phyloP scores from a whole-genome alignment of 2,329 filamentous ascomycete species.

The Escovopsis sp. region DNA sequence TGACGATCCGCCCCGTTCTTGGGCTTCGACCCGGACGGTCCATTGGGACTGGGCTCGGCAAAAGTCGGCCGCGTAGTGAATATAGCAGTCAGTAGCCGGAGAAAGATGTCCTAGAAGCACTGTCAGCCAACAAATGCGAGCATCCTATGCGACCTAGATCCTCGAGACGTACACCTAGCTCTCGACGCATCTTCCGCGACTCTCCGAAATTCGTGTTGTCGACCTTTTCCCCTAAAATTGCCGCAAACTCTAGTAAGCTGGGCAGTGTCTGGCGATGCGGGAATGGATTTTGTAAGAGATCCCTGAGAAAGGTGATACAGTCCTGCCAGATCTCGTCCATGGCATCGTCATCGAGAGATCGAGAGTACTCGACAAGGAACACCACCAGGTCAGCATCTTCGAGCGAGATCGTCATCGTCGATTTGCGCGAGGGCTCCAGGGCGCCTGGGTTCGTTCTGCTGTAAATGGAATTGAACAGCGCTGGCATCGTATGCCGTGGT shows the following conservation, averaged over 20 bases:
- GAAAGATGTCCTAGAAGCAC: slow-evolving; percentile 61
- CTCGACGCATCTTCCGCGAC: slow-evolving; percentile 78
- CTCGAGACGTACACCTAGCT: slow-evolving; percentile 55
- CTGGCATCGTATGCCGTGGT: slow-evolving; percentile 82
- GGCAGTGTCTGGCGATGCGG: slow-evolving; percentile 86
- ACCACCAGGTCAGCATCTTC: slow-evolving; percentile 71
- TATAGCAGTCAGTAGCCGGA: slow-evolving; percentile 77
- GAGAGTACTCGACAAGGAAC: slow-evolving; percentile 82
- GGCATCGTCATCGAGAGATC: slow-evolving; percentile 84
- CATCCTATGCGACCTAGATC: not conserved
- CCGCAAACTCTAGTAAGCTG: slow-evolving; percentile 73
- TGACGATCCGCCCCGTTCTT: slow-evolving; percentile 23
- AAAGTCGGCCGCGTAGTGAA: slow-evolving; percentile 80
- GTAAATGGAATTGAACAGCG: slow-evolving; percentile 91
- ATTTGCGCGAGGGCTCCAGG: slow-evolving; percentile 66
- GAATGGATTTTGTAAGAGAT: slow-evolving; percentile 84
- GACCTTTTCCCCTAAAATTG: slow-evolving; percentile 83
- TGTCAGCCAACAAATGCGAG: not conserved
- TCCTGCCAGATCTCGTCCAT: slow-evolving; percentile 98
- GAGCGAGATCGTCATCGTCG: slow-evolving; percentile 74
- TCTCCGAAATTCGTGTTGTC: slow-evolving; percentile 97
- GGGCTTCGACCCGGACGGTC: slow-evolving; percentile 21
- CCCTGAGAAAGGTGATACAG: slow-evolving; percentile 78
- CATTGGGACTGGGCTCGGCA: slow-evolving; percentile 33
- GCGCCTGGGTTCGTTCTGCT: slow-evolving; percentile 78